phyloP scores from a whole-genome alignment of 2,329 filamentous ascomycete species.

The Diaporthe nobilis region DNA sequence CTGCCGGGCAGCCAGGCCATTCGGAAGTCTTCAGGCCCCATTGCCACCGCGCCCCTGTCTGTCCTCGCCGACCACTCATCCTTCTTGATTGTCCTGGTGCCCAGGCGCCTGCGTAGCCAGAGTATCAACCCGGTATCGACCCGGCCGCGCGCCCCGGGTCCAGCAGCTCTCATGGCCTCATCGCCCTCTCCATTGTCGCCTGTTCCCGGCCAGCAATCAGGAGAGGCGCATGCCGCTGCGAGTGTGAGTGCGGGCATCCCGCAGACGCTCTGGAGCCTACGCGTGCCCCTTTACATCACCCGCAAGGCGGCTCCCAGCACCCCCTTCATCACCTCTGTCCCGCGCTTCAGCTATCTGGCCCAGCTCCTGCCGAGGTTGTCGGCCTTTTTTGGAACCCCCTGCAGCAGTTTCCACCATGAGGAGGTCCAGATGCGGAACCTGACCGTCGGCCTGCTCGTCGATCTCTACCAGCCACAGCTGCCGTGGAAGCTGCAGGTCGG shows the following conservation, averaged over 20 bases:
- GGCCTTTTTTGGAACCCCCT: conserved; percentile 66
- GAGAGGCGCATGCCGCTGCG: conserved; percentile 41
- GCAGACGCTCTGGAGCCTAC: conserved; percentile 67
- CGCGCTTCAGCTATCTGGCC: conserved; percentile 72
- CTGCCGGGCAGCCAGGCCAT: not conserved
- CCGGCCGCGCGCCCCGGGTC: not conserved
- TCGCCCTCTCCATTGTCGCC: conserved; percentile 26
- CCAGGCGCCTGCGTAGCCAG: not conserved
- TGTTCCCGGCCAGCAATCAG: conserved; percentile 21
- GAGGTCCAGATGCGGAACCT: conserved; percentile 67
- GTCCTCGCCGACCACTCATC: conserved; percentile 1
- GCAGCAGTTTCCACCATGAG: conserved; percentile 72
- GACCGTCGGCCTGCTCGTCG: conserved; percentile 67
- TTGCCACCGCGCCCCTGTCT: conserved; percentile 10
- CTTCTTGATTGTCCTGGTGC: not conserved
- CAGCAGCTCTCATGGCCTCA: conserved; percentile 32
- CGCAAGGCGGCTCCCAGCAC: conserved; percentile 61
- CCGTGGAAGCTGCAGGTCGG: conserved; percentile 70
- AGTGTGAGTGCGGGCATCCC: conserved; percentile 51
- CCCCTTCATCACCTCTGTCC: conserved; percentile 68
- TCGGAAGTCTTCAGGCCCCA: conserved; percentile 13
- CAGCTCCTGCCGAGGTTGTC: conserved; percentile 69
- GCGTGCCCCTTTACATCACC: conserved; percentile 68
- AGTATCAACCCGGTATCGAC: not conserved
- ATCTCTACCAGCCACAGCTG: conserved; percentile 68